Percentiles rank a stretch among this genome's conserved stretches.
Conservation (phyloP, 257 asterid species). For the Solanum neorickii region DNA sequence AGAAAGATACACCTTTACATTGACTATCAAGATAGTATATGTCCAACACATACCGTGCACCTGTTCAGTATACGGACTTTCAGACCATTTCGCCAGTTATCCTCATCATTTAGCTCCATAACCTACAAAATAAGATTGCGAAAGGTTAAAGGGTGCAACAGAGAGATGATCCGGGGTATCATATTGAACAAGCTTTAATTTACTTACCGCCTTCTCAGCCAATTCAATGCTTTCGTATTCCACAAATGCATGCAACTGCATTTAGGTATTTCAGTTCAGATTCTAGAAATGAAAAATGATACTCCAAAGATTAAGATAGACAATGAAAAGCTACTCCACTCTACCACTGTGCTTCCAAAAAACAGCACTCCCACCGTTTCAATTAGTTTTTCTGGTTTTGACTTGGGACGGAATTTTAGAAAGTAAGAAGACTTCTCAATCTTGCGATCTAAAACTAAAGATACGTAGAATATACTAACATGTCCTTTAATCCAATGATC, state of each 20-base stretch:
- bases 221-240: slow-evolving; percentile 73
- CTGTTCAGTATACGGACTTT: slow-evolving; percentile 64
- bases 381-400: neutral
- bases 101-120: slow-evolving; percentile 55
- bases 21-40: neutral
- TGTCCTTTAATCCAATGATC: neutral
- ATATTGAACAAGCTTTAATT: neutral
- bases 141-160: neutral
- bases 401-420: neutral
- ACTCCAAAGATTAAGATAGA: neutral
- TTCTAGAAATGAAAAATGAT: slow-evolving; percentile 1
- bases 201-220: slow-evolving; percentile 81
- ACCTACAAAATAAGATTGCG: slow-evolving; percentile 29
- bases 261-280: neutral
- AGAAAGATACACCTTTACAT: neutral
- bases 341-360: neutral
- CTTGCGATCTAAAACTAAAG: neutral
- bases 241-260: slow-evolving; percentile 89
- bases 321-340: neutral
- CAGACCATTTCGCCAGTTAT: slow-evolving; percentile 81
- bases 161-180: neutral
- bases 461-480: too few species aligned
- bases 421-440: neutral
- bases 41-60: slow-evolving; percentile 34
- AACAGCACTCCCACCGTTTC: neutral